Evolutionary conservation across 140 eudicot genomes (phyloP).

Genomic region (Bidens hawaiensis): DNA sequence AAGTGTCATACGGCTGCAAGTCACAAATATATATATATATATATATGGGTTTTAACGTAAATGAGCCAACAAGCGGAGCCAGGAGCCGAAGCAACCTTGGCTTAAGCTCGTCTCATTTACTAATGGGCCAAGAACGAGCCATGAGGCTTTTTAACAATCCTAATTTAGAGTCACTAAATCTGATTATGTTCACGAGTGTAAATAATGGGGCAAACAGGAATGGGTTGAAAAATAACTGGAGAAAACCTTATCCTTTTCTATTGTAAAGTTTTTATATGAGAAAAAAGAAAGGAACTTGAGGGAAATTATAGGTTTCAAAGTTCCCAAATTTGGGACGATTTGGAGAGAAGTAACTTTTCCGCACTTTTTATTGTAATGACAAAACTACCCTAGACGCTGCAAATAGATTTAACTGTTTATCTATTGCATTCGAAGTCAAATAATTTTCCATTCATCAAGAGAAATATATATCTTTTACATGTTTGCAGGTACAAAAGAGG

Average conservation of each 20-base stretch:
- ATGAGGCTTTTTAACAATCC: too few species aligned
- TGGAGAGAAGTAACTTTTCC: too few species aligned
- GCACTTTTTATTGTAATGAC: too few species aligned
- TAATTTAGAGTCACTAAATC: background rate
- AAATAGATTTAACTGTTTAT: background rate
- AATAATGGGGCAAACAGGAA: background rate
- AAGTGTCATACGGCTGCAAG: too few species aligned
- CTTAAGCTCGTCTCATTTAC: too few species aligned
- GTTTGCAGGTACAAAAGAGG: constrained; percentile 78
- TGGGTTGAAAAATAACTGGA: background rate
- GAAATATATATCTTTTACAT: background rate
- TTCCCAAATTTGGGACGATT: too few species aligned
- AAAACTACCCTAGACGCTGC: too few species aligned
- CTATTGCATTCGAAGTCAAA: background rate
- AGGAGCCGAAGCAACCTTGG: too few species aligned
- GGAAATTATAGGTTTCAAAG: background rate
- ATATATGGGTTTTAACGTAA: too few species aligned
- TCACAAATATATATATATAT: too few species aligned
- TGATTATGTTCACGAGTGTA: background rate
- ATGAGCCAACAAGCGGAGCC: too few species aligned
- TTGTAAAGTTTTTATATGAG: background rate
- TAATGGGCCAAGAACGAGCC: too few species aligned
- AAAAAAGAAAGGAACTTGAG: background rate
- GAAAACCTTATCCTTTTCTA: background rate
- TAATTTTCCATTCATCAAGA: background rate